phyloP scores from a whole-genome alignment of 352 stramenopile species.

The Peronospora belbahrii region DNA sequence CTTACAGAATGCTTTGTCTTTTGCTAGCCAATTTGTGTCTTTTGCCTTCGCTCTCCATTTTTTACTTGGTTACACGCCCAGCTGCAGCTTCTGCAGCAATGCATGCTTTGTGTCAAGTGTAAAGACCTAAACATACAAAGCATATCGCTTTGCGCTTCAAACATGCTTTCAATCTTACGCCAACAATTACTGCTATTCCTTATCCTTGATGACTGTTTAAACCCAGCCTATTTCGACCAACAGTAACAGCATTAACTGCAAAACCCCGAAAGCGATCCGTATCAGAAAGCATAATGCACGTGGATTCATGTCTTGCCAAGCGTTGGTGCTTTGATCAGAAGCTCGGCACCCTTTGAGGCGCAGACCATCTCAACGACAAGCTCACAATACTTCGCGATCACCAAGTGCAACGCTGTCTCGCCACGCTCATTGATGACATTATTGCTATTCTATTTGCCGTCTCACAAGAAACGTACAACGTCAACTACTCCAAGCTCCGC shows the following conservation, averaged over 20 bases:
- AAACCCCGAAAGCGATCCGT: slow-evolving; percentile 12
- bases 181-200: slow-evolving; percentile 1
- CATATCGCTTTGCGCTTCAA: no score
- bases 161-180: no score
- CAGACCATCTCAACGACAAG: slow-evolving; percentile 18
- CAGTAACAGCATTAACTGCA: slow-evolving; percentile 17
- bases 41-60: slow-evolving; percentile 6
- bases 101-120: slow-evolving; percentile 16
- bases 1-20: no score
- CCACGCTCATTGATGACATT: slow-evolving; percentile 25
- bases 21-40: slow-evolving; percentile 1
- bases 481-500: slow-evolving; percentile 22
- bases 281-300: slow-evolving; percentile 28
- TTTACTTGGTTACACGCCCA: slow-evolving; percentile 12
- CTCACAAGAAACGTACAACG: slow-evolving; percentile 21
- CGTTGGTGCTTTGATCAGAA: slow-evolving; percentile 18
- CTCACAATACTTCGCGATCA: slow-evolving; percentile 22
- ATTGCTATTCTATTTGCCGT: slow-evolving; percentile 20
- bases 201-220: not conserved
- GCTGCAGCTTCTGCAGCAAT: slow-evolving; percentile 19
- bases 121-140: no score
- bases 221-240: not conserved
- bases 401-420: slow-evolving; percentile 28
- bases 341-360: slow-evolving; percentile 3
- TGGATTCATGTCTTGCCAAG: slow-evolving; percentile 18